Conservation (phyloP, 2,329 filamentous ascomycete genomes). For the Aspergillus quadricinctus region DNA sequence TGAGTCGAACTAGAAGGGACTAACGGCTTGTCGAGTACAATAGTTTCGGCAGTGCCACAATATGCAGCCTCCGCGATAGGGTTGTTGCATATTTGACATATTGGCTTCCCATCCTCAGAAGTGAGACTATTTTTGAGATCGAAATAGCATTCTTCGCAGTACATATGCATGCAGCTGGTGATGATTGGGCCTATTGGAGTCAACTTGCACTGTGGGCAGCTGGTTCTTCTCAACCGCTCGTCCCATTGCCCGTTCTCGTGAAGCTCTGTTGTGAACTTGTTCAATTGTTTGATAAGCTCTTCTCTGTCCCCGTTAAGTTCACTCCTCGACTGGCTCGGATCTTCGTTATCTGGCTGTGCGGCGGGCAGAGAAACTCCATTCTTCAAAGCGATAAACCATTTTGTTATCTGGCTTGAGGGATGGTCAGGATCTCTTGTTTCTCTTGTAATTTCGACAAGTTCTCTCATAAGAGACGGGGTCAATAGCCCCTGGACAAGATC, state of each 20-base stretch:
- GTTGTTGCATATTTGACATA: conserved; percentile 1
- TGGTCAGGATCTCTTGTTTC: conserved; percentile 17
- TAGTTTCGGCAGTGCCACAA: conserved; percentile 7
- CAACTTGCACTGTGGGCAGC: conserved; percentile 43
- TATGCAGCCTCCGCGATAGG: conserved; percentile 12
- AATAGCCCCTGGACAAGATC: conserved; percentile 44
- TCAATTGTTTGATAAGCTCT: conserved; percentile 33
- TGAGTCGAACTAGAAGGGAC: background rate
- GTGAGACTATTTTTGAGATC: background rate
- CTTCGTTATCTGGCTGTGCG: background rate
- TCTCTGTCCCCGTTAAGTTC: conserved; percentile 5
- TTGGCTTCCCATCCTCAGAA: background rate
- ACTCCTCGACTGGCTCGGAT: background rate
- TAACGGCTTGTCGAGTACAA: background rate
- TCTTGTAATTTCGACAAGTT: conserved; percentile 33
- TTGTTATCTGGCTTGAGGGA: conserved; percentile 17
- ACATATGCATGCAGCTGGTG: conserved; percentile 24
- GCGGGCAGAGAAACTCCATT: background rate
- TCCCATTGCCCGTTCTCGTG: conserved; percentile 28
- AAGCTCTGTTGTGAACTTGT: conserved; percentile 37
- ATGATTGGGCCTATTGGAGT: conserved; percentile 39
- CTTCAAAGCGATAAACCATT: conserved; percentile 25
- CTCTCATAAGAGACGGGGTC: conserved; percentile 42
- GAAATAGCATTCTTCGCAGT: background rate
- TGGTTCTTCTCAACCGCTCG: conserved; percentile 28